Base-by-base conservation (phyloP, 441 rosid genomes). In the Erysimum pusillum region DNA sequence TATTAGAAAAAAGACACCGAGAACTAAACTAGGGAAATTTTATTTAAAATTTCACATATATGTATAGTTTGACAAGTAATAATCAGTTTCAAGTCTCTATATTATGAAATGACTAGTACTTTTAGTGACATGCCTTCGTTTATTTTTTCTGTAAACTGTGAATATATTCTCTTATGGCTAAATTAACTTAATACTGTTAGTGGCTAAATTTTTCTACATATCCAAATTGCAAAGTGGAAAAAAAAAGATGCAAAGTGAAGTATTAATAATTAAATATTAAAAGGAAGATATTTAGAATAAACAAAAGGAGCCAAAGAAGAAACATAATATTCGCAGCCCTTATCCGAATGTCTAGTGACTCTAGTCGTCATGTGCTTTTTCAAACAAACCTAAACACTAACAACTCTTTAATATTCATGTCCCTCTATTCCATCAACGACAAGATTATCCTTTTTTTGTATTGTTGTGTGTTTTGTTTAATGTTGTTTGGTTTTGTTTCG, bases 341-440 rank as follows among this genome's bases (percentile, higher is more conserved):
- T 67, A 25, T 67, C 72, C n/a, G 5, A 35, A 38, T 53, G 63
- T 53, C n/a, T 39, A 53, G 17, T 22, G 25, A 22, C 25, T 22
- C 25, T 22, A 22, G 25, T 22, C 25, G 25, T 39, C 62, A 53
- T 68, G 72, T 53, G 38, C 9, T 52, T 67, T 67, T 67, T 52
- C 48, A 67, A 36, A 7, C 49, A 36, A 52, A 52, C 71, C 61
- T 51, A 67, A 67, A 51, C 35, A 36, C 71, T 61, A 67, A 59
- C 73, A 68, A 67, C 38, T 53, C 15, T 67, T 25, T 9, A 6
- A 53, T 39, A 25, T 53, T 53, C 36, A 34, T 34, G 7, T 6
- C 36, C 6, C 36, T 34, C 36, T 25, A 25, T 34, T 34, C 36
- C 6, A 34, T 7, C 6, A 34, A 34, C 36, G 61, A 52, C 49